Base-by-base conservation (phyloP, 352 stramenopile genomes). In the Thraustochytrium striatum region DNA sequence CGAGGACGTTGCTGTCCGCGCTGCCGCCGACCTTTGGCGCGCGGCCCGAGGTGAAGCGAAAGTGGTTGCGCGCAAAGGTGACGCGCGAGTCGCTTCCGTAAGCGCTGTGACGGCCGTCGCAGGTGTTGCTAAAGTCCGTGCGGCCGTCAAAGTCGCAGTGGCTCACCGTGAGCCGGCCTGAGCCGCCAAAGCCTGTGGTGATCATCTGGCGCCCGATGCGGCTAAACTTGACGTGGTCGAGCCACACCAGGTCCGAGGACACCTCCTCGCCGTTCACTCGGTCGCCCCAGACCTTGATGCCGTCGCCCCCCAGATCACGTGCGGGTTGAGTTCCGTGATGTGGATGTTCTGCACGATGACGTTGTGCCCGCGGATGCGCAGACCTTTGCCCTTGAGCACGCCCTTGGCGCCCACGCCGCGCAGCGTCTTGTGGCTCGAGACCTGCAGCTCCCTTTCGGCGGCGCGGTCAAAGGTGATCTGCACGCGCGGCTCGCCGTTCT, bases 321-420 rank as follows among this genome's bases (percentile, higher is more conserved):
- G 84, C 21, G 70, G 85, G 72, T 89, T 89, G 21, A 89, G 65
- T 57, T 89, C 72, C 11, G 79, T 87, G 80, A 89, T 87, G 81
- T 88, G 78, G 53, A 89, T 82, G 62, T 89, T 88, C 78, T 88
- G 85, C 16, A 88, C 43, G 57, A 89, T 88, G 33, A 88, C 85
- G 69, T 89, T 88, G 69, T n/a, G n/a, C n/a, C n/a, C n/a, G n/a
- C n/a, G n/a, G n/a, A n/a, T n/a, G n/a, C n/a, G n/a, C n/a, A n/a
- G n/a, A n/a, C n/a, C n/a, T n/a, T n/a, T n/a, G n/a, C n/a, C n/a
- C n/a, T n/a, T n/a, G n/a, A n/a, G n/a, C n/a, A n/a, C n/a, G n/a
- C n/a, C n/a, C n/a, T n/a, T n/a, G n/a, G n/a, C n/a, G n/a, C n/a
- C n/a, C n/a, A n/a, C n/a, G n/a, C n/a, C n/a, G n/a, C n/a, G n/a